Percentiles rank a stretch among this genome's conserved stretches.
phyloP scores from a whole-genome alignment of 305 asterid genomes.

The Fraxinus sp. region DNA sequence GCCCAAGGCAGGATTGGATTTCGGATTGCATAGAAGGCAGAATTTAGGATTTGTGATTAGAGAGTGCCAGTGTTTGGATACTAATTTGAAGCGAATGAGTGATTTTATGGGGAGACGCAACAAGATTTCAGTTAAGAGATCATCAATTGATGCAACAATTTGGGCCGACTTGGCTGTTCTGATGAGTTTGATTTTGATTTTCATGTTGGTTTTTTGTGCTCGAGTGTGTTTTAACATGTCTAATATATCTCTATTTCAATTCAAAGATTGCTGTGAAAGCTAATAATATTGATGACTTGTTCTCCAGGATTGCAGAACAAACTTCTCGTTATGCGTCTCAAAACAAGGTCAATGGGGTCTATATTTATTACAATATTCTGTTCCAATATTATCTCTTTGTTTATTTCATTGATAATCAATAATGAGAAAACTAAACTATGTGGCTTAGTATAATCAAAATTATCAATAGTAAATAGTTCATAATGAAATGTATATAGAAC shows the following conservation, averaged over 20 bases:
- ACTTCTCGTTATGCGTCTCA: neutral
- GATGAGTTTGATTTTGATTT: neutral
- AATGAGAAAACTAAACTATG: neutral
- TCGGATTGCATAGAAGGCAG: conserved; percentile 5
- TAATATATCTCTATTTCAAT: neutral
- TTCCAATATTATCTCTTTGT: neutral
- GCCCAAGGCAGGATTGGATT: conserved; percentile 10
- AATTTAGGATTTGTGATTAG: conserved; percentile 26
- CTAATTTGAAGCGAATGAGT: conserved; percentile 24
- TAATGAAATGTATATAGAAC: too few species aligned
- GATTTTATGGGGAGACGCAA: conserved; percentile 22
- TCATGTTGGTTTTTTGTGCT: neutral
- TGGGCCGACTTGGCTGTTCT: neutral
- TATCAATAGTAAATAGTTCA: too few species aligned
- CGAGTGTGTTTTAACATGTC: neutral
- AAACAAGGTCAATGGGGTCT: neutral
- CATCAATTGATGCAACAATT: conserved; percentile 19
- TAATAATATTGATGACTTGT: neutral
- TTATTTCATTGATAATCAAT: neutral
- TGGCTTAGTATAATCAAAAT: too few species aligned
- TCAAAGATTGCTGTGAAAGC: neutral
- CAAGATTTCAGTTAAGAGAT: conserved; percentile 24
- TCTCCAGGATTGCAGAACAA: neutral
- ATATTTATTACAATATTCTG: neutral
- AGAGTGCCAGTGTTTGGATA: conserved; percentile 31